phyloP scores from a whole-genome alignment of 345 rosid species.

The Garcia nutans region DNA sequence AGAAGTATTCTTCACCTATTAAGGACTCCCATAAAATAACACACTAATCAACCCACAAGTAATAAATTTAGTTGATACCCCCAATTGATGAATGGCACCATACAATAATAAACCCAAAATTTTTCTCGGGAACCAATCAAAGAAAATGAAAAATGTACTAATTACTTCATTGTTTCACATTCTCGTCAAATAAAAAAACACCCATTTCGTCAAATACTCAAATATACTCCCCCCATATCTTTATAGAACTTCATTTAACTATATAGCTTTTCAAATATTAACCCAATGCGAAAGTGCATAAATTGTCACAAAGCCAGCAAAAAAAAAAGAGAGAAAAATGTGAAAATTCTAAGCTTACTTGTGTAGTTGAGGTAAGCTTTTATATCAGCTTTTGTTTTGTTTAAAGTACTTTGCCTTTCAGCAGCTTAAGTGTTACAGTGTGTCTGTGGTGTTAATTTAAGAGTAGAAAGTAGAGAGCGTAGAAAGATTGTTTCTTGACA shows the following conservation, averaged over 20 bases:
- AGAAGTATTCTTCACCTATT: background rate
- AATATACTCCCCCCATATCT: background rate
- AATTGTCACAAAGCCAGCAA: background rate
- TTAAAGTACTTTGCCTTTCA: background rate
- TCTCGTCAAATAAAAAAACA: background rate
- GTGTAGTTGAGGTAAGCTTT: background rate
- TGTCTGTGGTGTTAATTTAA: background rate
- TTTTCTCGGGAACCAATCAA: slow-evolving; percentile 6
- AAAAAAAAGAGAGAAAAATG: background rate
- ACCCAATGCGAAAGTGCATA: too few relatives aligned
- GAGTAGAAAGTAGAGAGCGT: background rate
- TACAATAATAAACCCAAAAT: background rate
- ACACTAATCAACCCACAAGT: background rate
- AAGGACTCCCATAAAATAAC: background rate
- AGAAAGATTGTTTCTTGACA: background rate
- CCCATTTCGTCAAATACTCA: slow-evolving; percentile 1
- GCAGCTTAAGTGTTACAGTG: background rate
- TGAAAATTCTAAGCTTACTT: background rate
- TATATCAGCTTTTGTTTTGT: background rate
- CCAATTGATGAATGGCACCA: background rate
- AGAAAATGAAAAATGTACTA: background rate
- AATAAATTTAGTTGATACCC: background rate
- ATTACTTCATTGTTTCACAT: background rate
- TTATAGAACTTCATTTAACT: background rate
- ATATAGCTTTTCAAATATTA: background rate